Percentiles rank a stretch among this genome's conserved stretches.
Evolutionary conservation across 768 basidiomycete genomes (phyloP).

Genomic region (Lactifluus rugatus): DNA sequence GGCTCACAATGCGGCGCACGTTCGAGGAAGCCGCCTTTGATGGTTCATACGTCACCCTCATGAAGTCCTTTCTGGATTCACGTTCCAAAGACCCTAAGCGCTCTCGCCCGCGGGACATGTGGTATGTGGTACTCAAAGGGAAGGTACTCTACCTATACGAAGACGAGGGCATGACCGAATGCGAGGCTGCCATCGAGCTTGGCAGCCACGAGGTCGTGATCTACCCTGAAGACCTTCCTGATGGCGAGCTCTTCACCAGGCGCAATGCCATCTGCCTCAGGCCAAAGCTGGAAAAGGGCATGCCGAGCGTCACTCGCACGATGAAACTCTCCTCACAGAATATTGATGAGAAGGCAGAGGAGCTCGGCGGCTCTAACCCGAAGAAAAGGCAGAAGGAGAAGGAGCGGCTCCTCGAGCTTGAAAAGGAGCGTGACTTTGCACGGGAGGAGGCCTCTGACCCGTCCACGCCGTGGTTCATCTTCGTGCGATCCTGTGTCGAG

Average conservation of each 20-base stretch:
- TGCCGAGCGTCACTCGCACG: slow-evolving; percentile 46
- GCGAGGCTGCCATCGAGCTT: slow-evolving; percentile 83
- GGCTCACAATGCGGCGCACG: slow-evolving; percentile 74
- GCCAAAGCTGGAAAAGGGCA: slow-evolving; percentile 34
- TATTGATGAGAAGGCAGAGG: slow-evolving; percentile 29
- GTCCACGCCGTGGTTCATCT: slow-evolving; percentile 84
- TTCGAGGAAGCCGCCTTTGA: slow-evolving; percentile 60
- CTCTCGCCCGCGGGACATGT: slow-evolving; percentile 83
- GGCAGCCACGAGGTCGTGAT: slow-evolving; percentile 67
- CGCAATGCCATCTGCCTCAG: slow-evolving; percentile 78
- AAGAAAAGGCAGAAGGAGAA: slow-evolving; percentile 36
- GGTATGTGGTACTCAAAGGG: slow-evolving; percentile 88
- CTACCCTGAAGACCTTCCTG: slow-evolving; percentile 62
- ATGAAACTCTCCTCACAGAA: slow-evolving; percentile 31
- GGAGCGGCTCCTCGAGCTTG: slow-evolving; percentile 27
- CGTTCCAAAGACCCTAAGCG: slow-evolving; percentile 78
- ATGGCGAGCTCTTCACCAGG: slow-evolving; percentile 87
- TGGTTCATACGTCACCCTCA: slow-evolving; percentile 66
- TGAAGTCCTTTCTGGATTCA: slow-evolving; percentile 71
- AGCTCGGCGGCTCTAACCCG: slow-evolving; percentile 33
- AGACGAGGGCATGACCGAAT: slow-evolving; percentile 84
- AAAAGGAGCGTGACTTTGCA: slow-evolving; percentile 28
- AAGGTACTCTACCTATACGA: slow-evolving; percentile 89
- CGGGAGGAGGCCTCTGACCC: slow-evolving; percentile 42
- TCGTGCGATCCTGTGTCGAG: slow-evolving; percentile 75